Evolutionary conservation across 2,329 filamentous ascomycete genomes (phyloP).

Genomic region (Anisogramma anomala): DNA sequence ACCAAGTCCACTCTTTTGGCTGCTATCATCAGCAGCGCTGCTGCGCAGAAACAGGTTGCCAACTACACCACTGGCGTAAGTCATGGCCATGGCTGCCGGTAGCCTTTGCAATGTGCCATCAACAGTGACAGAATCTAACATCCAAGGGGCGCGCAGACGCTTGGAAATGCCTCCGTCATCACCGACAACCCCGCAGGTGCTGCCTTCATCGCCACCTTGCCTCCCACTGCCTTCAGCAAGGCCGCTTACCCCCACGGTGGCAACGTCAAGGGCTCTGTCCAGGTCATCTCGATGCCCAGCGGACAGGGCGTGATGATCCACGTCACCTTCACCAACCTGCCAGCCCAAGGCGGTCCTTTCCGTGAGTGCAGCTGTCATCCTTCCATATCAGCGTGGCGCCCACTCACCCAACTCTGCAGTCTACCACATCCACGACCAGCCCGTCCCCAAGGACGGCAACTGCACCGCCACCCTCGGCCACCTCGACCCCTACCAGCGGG

Average conservation of each 20-base stretch:
- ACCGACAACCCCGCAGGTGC: conserved; percentile 8
- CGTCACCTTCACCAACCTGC: conserved; percentile 23
- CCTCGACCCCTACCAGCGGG: conserved; percentile 58
- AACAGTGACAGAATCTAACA: background rate
- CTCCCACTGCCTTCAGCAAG: conserved; percentile 7
- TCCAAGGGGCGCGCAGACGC: background rate
- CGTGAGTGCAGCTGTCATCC: conserved; percentile 17
- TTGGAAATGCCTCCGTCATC: conserved; percentile 9
- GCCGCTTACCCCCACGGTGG: conserved; percentile 9
- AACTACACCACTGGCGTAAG: conserved; percentile 6
- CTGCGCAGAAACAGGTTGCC: background rate
- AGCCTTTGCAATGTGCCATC: background rate
- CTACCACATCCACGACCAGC: conserved; percentile 61
- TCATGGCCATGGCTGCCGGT: background rate
- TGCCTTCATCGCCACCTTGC: conserved; percentile 8
- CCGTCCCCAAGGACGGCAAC: conserved; percentile 56
- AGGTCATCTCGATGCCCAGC: conserved; percentile 19
- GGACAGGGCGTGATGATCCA: conserved; percentile 24
- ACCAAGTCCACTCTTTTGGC: conserved; percentile 1
- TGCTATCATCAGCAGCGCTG: background rate
- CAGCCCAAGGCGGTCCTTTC: conserved; percentile 23
- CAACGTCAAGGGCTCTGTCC: conserved; percentile 18
- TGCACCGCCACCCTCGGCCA: conserved; percentile 58
- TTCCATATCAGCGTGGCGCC: conserved; percentile 14
- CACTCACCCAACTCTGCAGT: conserved; percentile 30